Base-by-base conservation (phyloP, 805 yeast species). In the Citeromyces matritensis region DNA sequence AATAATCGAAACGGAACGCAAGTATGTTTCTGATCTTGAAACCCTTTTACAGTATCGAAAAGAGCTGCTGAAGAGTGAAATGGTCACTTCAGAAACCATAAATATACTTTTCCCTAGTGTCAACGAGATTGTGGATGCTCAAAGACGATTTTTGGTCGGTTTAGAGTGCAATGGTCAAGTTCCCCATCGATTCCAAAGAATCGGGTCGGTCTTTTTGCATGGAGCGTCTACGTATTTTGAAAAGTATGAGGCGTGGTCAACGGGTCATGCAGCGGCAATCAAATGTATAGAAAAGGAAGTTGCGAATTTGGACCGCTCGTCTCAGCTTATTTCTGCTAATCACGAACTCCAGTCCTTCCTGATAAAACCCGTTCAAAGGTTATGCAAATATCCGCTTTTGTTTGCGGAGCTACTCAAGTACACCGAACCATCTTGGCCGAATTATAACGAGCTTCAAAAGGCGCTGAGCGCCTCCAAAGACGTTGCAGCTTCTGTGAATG, bases 231-330 rank as follows among this genome's bases (percentile, higher is more conserved):
- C 74, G 24, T 88, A 85, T 17, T 91, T 91, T 57, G 76, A 73
- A 39, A 72, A 83, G 7, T 91, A 91, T 53, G 95, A 85, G 51
- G 85, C 94, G 6, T 91, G 95, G 88, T 82, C 96, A 15, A 65
- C 85, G 33, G 88, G 88, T 36, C 96, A 84, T 53, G 72, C 73
- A 41, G 73, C 83, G 3, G 95, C 97, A 2, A 69, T 83, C 27
- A 94, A 83, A 34, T 66, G 84, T 34, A 80, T 91, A 25, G 60
- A 63, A 29, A 67, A 65, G 40, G 84, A 81, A 40, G 65, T 72
- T 4, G 47, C 62, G 4, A 70, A 69, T 41, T 63, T 84, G 33
- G 55, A 48, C 30, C 64, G 65, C 37, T 63, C 73, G 13, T 63
- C 78, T 4, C 48, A 58, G 13, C 55, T 85, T 26, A 72, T 86